Conservation (phyloP, 2,329 filamentous ascomycete species). For the Scedosporium minutisporum region DNA sequence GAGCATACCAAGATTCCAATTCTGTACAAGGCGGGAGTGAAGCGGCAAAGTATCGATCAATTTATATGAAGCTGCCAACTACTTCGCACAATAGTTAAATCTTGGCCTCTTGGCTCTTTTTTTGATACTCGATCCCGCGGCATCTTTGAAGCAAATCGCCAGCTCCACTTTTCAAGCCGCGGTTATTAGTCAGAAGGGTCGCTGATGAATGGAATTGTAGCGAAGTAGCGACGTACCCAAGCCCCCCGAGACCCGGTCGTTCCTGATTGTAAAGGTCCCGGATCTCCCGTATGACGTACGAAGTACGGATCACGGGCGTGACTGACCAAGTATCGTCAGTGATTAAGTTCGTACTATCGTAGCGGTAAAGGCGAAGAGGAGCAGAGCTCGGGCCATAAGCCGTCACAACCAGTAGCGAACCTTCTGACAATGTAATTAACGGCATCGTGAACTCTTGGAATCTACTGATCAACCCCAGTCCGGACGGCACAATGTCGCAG, state of each 20-base stretch:
- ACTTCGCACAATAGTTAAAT: no score
- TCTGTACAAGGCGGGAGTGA: no score
- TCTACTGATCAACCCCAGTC: background rate
- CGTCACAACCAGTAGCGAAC: background rate
- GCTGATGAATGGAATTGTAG: background rate
- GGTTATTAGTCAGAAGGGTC: background rate
- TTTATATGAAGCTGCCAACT: no score
- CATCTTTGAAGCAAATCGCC: background rate
- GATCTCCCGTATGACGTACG: background rate
- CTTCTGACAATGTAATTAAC: background rate
- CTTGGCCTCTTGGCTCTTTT: no score
- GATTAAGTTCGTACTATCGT: background rate
- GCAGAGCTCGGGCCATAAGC: no score
- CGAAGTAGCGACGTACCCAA: no score
- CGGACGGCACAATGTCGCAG: background rate
- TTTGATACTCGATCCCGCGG: no score
- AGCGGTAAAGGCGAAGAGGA: no score
- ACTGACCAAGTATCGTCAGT: background rate
- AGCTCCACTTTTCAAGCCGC: background rate
- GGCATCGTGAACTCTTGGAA: background rate
- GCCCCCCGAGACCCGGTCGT: background rate
- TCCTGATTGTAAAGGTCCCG: background rate
- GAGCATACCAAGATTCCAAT: background rate
- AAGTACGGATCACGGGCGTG: background rate
- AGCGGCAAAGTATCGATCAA: no score